Conservation (phyloP, 169 alveolate genomes). For the Hepatocystis sp. region DNA sequence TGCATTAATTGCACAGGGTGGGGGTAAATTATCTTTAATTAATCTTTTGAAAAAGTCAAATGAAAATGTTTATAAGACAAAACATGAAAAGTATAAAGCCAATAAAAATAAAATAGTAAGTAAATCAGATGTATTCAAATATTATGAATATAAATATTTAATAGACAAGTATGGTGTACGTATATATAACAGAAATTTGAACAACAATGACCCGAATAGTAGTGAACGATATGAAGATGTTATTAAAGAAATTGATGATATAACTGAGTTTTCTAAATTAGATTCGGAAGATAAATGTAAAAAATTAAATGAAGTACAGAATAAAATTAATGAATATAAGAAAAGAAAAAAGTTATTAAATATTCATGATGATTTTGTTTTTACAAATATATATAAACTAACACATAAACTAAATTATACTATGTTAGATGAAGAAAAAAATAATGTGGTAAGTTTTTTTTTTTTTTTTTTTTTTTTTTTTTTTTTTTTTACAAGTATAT, state of each 20-base stretch:
- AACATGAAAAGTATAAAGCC: neutral
- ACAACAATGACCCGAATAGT: too few species aligned
- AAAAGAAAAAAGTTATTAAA: conserved; percentile 21
- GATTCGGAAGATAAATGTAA: conserved; percentile 21
- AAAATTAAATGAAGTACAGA: conserved; percentile 40
- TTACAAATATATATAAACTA: conserved; percentile 37
- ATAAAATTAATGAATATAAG: conserved; percentile 12
- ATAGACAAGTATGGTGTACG: conserved; percentile 8
- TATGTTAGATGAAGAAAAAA: conserved; percentile 19
- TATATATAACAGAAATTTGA: too few species aligned
- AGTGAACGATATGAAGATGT: too few species aligned
- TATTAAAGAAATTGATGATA: neutral
- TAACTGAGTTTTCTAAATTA: conserved; percentile 20
- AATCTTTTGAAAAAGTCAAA: conserved; percentile 52
- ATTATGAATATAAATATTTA: conserved; percentile 52
- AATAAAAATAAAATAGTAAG: conserved; percentile 4
- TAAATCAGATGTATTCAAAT: conserved; percentile 47
- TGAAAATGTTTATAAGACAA: conserved; percentile 5
- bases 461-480: too few species aligned
- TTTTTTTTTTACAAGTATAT: too few species aligned
- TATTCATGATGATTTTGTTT: conserved; percentile 45
- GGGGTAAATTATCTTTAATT: conserved; percentile 18
- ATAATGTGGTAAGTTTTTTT: conserved; percentile 47
- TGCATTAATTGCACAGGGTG: conserved; percentile 36
- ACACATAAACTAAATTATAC: conserved; percentile 61